These are phyloP conservation scores for Betula pendula DNA, from an alignment of 306 rosid species.

Conservation along the genomic window DNA sequence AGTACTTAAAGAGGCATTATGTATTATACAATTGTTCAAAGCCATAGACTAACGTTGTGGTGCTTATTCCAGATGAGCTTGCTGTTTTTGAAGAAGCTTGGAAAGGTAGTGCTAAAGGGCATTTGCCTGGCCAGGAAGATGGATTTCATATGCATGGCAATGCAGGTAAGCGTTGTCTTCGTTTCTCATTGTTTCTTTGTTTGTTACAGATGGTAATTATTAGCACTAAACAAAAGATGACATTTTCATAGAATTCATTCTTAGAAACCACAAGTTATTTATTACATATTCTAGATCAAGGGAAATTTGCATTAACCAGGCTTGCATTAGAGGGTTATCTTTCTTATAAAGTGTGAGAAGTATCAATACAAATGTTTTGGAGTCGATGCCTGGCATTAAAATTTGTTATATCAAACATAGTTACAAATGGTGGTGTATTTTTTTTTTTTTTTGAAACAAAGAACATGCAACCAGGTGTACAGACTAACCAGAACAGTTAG, in stretches of 20 bases:
- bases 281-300: not conserved
- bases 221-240: not conserved
- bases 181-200: not conserved
- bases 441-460: too few species aligned
- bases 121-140: constrained; percentile 32
- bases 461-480: too few species aligned
- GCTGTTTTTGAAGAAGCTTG: constrained; percentile 73
- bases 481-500: too few species aligned
- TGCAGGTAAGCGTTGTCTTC: constrained; percentile 13
- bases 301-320: too few species aligned
- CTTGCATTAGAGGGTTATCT: not conserved
- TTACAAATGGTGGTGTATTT: too few species aligned
- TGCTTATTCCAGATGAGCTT: constrained; percentile 60
- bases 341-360: too few species aligned
- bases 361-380: not conserved
- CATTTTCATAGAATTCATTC: not conserved
- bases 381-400: not conserved
- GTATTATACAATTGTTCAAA: not conserved
- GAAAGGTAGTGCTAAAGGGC: constrained; percentile 51
- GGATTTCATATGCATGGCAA: constrained; percentile 36
- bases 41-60: not conserved
- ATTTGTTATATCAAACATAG: not conserved
- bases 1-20: not conserved
- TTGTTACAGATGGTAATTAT: not conserved
- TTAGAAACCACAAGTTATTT: not conserved